Evolutionary conservation across 2,329 filamentous ascomycete genomes (phyloP).

Genomic region (Ophiocordyceps sinensis): DNA sequence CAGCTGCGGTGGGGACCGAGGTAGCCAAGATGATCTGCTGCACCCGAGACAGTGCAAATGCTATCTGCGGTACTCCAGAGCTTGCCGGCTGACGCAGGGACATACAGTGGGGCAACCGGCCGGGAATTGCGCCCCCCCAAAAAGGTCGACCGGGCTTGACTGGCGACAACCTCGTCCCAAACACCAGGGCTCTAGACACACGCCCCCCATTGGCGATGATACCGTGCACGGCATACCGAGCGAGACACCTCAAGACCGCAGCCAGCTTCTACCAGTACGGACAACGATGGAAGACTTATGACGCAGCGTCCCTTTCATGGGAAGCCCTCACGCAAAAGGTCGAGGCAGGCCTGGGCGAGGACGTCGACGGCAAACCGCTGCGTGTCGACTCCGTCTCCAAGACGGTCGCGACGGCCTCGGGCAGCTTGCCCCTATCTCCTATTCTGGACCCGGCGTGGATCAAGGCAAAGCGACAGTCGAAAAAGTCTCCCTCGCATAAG

Average conservation of each 20-base stretch:
- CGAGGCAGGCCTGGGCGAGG: conserved; percentile 16
- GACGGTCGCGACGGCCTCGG: conserved; percentile 28
- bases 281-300: conserved; percentile 19
- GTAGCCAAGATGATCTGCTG: too few relatives aligned
- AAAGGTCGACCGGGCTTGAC: too few relatives aligned
- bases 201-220: conserved; percentile 12
- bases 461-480: conserved; percentile 26
- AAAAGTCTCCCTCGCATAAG: conserved; percentile 18
- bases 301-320: conserved; percentile 12
- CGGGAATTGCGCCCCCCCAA: too few relatives aligned
- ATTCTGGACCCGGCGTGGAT: conserved; percentile 37
- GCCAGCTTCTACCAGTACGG: conserved; percentile 1
- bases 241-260: conserved; percentile 3
- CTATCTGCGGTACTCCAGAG: too few relatives aligned
- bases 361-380: conserved; percentile 14
- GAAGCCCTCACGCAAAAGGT: conserved; percentile 17
- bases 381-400: conserved; percentile 24
- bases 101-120: too few relatives aligned
- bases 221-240: conserved; percentile 9
- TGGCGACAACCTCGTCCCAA: too few relatives aligned
- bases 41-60: too few relatives aligned
- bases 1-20: too few relatives aligned
- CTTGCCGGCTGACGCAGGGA: too few relatives aligned
- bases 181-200: conserved; percentile 1
- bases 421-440: conserved; percentile 37